Base-by-base conservation (phyloP, 352 stramenopile species). In the Pythium dissotocum region DNA sequence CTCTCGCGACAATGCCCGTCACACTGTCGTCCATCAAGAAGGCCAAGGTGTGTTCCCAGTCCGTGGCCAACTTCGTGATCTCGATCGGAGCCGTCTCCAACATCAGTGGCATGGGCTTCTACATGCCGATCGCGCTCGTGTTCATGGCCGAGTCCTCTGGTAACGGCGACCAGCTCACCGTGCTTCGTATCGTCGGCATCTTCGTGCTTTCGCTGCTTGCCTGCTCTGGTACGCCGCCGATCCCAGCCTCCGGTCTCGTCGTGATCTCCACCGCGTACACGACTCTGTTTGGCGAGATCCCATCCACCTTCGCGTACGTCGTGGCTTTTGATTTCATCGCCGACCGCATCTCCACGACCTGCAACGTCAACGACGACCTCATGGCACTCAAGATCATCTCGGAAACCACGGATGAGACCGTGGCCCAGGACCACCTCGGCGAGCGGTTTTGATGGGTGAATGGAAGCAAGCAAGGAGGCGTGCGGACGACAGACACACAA, bases 361-460 rank as follows among this genome's bases (percentile, higher is more conserved):
- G 84, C 72, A 91, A 94, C 57, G 83, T 94, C 7, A 90, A 90
- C 59, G 86, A 91, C 55, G 86, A 93, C 69, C 77, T 89, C 62
- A 89, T 92, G 78, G 84, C 82, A 35, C 77, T 92, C 48, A 88
- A 89, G 64, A 76, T 89, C 38, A 89, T 92, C 44, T 78, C 84
- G 8, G 82, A 90, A 46, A 90, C 77, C 55, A 90, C 84, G 18
- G 80, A 92, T 46, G 80, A 90, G 67, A 92, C 82, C 21, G 77
- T 89, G 40, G 75, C 79, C 48, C 73, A 78, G 13, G 76, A 88
- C 40, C 75, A 87, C 14, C 67, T 91, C 12, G 79, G 82, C 54
- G 72, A 83, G 53, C 73, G 79, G 12, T 70, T 67, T 42, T 75
- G 59, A 28, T 1, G 1, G 33, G 3, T 36, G 14, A 4, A 42